Percentiles rank a stretch among this genome's conserved stretches.
These are phyloP conservation scores for Madurella mycetomatis DNA, from an alignment of 2,329 filamentous ascomycete species.

Conservation along the genomic window DNA sequence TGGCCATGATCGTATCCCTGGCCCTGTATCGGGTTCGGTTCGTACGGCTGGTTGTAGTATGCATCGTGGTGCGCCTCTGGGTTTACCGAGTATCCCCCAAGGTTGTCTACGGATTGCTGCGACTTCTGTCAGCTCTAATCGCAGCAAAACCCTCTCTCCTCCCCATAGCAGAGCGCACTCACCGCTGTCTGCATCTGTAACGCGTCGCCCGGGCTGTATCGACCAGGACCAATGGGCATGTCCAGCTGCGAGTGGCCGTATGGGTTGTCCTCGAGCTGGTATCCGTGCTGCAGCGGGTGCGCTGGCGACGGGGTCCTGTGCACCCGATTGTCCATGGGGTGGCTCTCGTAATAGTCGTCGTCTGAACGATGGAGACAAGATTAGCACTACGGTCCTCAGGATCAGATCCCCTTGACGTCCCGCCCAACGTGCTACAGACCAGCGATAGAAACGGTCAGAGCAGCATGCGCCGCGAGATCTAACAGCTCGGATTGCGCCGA, in stretches of 20 bases:
- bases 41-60: conserved; percentile 80
- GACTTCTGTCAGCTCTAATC: conserved; percentile 15
- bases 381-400: conserved; percentile 13
- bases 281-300: conserved; percentile 67
- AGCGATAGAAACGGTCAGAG: conserved; percentile 3
- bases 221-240: conserved; percentile 60
- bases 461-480: conserved; percentile 16
- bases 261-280: conserved; percentile 76
- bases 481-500: conserved; percentile 4
- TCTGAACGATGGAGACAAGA: conserved; percentile 35
- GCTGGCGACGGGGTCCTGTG: conserved; percentile 72
- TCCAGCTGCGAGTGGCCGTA: conserved; percentile 61
- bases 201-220: conserved; percentile 64
- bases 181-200: conserved; percentile 82
- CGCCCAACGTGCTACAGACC: conserved; percentile 15
- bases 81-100: conserved; percentile 63
- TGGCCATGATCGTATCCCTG: conserved; percentile 53
- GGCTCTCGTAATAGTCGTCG: conserved; percentile 56
- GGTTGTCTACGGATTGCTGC: conserved; percentile 52
- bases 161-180: conserved; percentile 36
- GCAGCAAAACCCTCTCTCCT: neutral
- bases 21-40: conserved; percentile 59
- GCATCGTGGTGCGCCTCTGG: conserved; percentile 83
- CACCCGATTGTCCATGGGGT: conserved; percentile 50
- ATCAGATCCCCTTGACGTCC: conserved; percentile 2